A percentile compares a stretch with the other conserved stretches of the same genome.
Evolutionary conservation across 2,329 filamentous ascomycete species (phyloP).

Genomic region (Trichoderma polysporum): DNA sequence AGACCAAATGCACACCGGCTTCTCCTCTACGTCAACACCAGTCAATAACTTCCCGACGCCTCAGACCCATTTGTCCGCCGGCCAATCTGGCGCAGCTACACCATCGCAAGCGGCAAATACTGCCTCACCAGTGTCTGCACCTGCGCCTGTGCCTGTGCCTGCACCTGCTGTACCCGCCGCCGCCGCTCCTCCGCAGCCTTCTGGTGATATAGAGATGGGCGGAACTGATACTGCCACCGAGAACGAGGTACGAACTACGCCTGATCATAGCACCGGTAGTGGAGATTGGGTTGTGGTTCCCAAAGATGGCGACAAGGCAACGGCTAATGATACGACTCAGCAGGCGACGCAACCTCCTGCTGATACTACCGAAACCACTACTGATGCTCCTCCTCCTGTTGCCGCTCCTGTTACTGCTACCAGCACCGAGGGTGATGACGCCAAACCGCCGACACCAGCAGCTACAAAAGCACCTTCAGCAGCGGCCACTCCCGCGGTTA

Average conservation of each 20-base stretch:
- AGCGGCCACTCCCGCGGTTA: slow-evolving; percentile 45
- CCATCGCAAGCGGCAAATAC: slow-evolving; percentile 49
- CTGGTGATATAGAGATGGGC: slow-evolving; percentile 50
- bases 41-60: slow-evolving; percentile 61
- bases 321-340: slow-evolving; percentile 29
- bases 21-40: slow-evolving; percentile 60
- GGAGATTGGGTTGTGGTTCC: slow-evolving; percentile 77
- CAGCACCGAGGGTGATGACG: slow-evolving; percentile 21
- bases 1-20: slow-evolving; percentile 66
- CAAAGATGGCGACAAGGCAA: slow-evolving; percentile 54
- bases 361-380: slow-evolving; percentile 7
- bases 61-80: slow-evolving; percentile 56
- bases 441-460: slow-evolving; percentile 24
- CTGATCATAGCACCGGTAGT: slow-evolving; percentile 51
- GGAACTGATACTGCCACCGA: slow-evolving; percentile 45
- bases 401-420: slow-evolving; percentile 2
- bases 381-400: not conserved
- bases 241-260: slow-evolving; percentile 43
- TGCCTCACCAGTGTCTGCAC: slow-evolving; percentile 43
- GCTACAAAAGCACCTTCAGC: slow-evolving; percentile 43
- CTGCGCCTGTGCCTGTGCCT: slow-evolving; percentile 27
- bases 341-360: slow-evolving; percentile 2
- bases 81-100: slow-evolving; percentile 57
- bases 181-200: slow-evolving; percentile 21
- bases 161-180: slow-evolving; percentile 26